These are phyloP conservation scores for Amanita subjunquillea DNA, from an alignment of 768 basidiomycete genomes.

Conservation along the genomic window DNA sequence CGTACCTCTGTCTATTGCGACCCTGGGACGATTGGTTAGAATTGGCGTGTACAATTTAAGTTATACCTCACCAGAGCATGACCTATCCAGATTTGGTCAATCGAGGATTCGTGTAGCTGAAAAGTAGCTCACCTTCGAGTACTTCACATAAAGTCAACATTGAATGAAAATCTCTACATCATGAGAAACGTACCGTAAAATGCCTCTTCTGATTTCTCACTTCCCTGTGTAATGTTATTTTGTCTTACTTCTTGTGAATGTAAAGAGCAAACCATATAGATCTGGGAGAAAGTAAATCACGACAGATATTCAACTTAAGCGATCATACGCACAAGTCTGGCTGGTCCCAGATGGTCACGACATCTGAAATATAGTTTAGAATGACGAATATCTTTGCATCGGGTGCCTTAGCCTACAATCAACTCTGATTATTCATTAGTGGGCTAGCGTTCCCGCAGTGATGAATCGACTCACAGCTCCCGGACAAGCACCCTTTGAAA, in stretches of 20 bases:
- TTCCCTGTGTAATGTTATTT: constrained; percentile 45
- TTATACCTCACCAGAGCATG: constrained; percentile 66
- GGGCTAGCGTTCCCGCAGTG: background rate
- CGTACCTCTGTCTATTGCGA: constrained; percentile 84
- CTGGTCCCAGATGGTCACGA: constrained; percentile 59
- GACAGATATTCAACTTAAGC: constrained; percentile 4
- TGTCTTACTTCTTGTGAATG: background rate
- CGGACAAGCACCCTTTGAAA: constrained; percentile 52
- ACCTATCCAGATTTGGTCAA: constrained; percentile 32
- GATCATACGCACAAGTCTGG: constrained; percentile 62
- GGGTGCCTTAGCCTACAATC: constrained; percentile 45
- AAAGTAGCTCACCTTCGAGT: constrained; percentile 55
- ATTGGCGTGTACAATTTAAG: background rate
- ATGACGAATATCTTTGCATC: background rate
- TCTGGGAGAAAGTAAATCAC: constrained; percentile 22
- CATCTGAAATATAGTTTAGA: constrained; percentile 31
- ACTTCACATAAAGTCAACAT: constrained; percentile 25
- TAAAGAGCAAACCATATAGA: constrained; percentile 64
- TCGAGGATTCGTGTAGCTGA: background rate
- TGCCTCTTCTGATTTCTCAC: constrained; percentile 79
- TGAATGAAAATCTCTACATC: background rate
- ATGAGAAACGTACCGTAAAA: constrained; percentile 53
- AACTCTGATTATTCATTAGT: constrained; percentile 32
- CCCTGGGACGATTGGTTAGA: constrained; percentile 37
- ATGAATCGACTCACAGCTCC: constrained; percentile 48